Evolutionary conservation across 768 basidiomycete genomes (phyloP), one percentile per base, ranked within the genome.

Genomic region (Psilocybe subaeruginosa): DNA sequence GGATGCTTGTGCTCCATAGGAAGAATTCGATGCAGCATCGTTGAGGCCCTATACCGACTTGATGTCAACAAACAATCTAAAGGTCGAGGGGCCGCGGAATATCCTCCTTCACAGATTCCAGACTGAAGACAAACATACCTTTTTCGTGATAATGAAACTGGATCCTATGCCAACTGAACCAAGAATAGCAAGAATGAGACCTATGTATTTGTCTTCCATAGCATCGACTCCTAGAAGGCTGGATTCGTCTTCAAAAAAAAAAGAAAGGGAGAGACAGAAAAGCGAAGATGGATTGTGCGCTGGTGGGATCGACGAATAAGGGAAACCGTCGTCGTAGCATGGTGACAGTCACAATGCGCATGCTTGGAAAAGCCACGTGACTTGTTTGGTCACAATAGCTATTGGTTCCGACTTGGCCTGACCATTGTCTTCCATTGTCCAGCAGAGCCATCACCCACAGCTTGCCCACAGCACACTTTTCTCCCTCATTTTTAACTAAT

Each of bases 91-190:
- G 33, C 33, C 23, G 23, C 23, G 23, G 23, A 23, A 23, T 23
- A 23, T 33, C 12, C 19, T 19, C 27, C 23, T 12, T 48, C 17
- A 30, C 46, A 53, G 4, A 31, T 12, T 16, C 30, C 6, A 17
- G 14, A n/a, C 51, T 39, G 17, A 12, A 30, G 56, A 59, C 31
- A 43, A 45, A 47, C 55, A 23, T 65, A 92, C 97, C 90, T 97
- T 99, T 86, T 99, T 99, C 16, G 97, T 99, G 72, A 99, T 97
- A 72, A 99, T 97, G 74, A 95, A 97, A 75, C 95, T 97, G 41
- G 91, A 92, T 53, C 97, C 97, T 66, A 99, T 99, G 60, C 91
- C 88, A 27, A 92, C 70, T 11, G 92, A 91, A 66, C 93, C 86
- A 17, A 89, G 87, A 52, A 99, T 77, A 56, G 97, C 96, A 58